These are phyloP conservation scores for Fonsecaea pugnacius DNA, from an alignment of 2,329 filamentous ascomycete genomes.

Conservation along the genomic window DNA sequence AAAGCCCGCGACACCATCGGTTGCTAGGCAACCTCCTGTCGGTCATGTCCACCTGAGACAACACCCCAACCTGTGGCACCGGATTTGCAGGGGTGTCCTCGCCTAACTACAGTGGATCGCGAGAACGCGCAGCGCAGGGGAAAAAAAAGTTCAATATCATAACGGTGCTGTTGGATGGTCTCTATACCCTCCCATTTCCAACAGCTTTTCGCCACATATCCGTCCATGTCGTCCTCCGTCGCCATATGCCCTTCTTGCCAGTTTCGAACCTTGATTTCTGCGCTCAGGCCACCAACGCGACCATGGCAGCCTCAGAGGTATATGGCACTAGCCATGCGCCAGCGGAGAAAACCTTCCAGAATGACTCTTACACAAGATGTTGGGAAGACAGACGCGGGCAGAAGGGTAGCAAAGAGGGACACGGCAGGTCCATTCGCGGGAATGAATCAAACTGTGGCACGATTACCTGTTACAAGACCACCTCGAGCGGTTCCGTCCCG, in stretches of 20 bases:
- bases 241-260: slow-evolving; percentile 35
- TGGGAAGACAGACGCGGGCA: slow-evolving; percentile 28
- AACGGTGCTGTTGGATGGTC: not conserved
- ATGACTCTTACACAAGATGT: slow-evolving; percentile 57
- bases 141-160: slow-evolving; percentile 6
- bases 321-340: slow-evolving; percentile 45
- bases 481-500: slow-evolving; percentile 23
- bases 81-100: not conserved
- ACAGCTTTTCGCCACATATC: not conserved
- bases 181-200: not conserved
- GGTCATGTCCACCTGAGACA: slow-evolving; percentile 8
- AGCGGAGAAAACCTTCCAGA: slow-evolving; percentile 53
- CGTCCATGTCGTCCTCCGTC: slow-evolving; percentile 31
- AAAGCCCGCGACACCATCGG: slow-evolving; percentile 2
- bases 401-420: slow-evolving; percentile 43
- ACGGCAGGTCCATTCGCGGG: slow-evolving; percentile 61
- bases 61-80: not conserved
- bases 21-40: slow-evolving; percentile 10
- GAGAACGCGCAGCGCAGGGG: slow-evolving; percentile 11
- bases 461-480: slow-evolving; percentile 18
- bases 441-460: slow-evolving; percentile 54
- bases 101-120: slow-evolving; percentile 10
- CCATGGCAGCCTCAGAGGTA: slow-evolving; percentile 47
- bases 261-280: slow-evolving; percentile 29
- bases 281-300: slow-evolving; percentile 14